These are phyloP conservation scores for Daldinia grandis DNA, from an alignment of 495 filamentous ascomycete species.

Conservation along the genomic window DNA sequence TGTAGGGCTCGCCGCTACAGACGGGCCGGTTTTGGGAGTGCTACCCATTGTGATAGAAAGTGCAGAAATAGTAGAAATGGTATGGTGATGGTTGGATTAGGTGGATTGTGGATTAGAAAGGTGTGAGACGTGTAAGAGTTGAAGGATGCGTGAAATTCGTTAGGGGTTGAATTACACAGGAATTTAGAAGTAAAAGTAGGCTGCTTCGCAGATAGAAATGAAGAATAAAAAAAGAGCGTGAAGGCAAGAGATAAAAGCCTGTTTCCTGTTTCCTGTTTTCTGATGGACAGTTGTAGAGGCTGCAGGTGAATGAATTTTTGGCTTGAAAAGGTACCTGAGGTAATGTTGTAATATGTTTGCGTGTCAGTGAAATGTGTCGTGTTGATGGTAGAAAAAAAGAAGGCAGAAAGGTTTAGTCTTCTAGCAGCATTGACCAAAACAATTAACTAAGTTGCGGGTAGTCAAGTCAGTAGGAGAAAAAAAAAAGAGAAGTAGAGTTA, in stretches of 20 bases:
- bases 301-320: neutral
- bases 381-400: slow-evolving; percentile 6
- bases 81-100: neutral
- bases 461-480: slow-evolving; percentile 10
- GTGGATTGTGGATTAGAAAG: slow-evolving; percentile 5
- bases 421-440: neutral
- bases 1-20: slow-evolving; percentile 45
- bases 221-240: neutral
- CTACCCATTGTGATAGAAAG: slow-evolving; percentile 44
- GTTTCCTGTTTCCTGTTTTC: neutral
- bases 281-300: neutral
- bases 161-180: slow-evolving; percentile 26
- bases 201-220: neutral
- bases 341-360: slow-evolving; percentile 2
- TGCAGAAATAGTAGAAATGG: neutral
- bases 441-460: slow-evolving; percentile 15
- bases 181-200: slow-evolving; percentile 4
- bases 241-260: neutral
- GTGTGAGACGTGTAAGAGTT: slow-evolving; percentile 8
- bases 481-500: slow-evolving; percentile 2
- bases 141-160: slow-evolving; percentile 21
- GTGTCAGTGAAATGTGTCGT: slow-evolving; percentile 3
- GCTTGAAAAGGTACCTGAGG: neutral
- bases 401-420: neutral
- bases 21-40: slow-evolving; percentile 40